phyloP scores from a whole-genome alignment of 1,139 yeast genomes.

The Yamadazyma membranifaciens region DNA sequence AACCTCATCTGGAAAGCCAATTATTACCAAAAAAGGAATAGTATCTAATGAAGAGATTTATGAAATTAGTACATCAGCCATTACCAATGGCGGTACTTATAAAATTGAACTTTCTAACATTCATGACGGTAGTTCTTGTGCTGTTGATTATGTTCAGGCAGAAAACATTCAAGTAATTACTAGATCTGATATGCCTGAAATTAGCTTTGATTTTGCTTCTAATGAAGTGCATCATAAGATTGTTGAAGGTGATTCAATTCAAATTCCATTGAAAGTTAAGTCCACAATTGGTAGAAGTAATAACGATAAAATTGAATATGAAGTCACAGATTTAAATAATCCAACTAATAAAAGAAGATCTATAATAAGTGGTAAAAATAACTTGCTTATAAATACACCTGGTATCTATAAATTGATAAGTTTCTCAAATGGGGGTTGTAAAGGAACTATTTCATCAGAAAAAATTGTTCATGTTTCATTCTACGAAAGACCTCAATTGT shows the following conservation, averaged over 20 bases:
- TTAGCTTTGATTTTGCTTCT: slow-evolving; percentile 21
- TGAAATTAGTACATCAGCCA: slow-evolving; percentile 43
- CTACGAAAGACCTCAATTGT: slow-evolving; percentile 56
- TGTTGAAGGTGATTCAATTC: slow-evolving; percentile 60
- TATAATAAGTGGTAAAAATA: slow-evolving; percentile 29
- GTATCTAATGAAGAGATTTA: slow-evolving; percentile 37
- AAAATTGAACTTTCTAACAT: slow-evolving; percentile 61
- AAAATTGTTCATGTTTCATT: slow-evolving; percentile 45
- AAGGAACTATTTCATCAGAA: slow-evolving; percentile 49
- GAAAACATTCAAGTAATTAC: slow-evolving; percentile 62
- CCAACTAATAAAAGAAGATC: slow-evolving; percentile 20
- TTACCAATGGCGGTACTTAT: slow-evolving; percentile 69
- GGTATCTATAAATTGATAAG: slow-evolving; percentile 64
- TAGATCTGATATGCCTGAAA: slow-evolving; percentile 60
- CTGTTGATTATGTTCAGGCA: slow-evolving; percentile 52
- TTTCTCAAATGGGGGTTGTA: slow-evolving; percentile 66
- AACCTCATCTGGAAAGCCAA: slow-evolving; percentile 20
- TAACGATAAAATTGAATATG: slow-evolving; percentile 28
- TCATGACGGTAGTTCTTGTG: slow-evolving; percentile 72
- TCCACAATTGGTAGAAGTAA: slow-evolving; percentile 28
- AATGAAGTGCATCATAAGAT: slow-evolving; percentile 32
- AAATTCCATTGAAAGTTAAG: slow-evolving; percentile 53
- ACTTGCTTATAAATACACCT: slow-evolving; percentile 48
- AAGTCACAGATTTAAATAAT: slow-evolving; percentile 15
- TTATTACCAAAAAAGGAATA: slow-evolving; percentile 33